Base-by-base conservation (phyloP, 78 protist species). In the Corallochytrium limacisporum region DNA sequence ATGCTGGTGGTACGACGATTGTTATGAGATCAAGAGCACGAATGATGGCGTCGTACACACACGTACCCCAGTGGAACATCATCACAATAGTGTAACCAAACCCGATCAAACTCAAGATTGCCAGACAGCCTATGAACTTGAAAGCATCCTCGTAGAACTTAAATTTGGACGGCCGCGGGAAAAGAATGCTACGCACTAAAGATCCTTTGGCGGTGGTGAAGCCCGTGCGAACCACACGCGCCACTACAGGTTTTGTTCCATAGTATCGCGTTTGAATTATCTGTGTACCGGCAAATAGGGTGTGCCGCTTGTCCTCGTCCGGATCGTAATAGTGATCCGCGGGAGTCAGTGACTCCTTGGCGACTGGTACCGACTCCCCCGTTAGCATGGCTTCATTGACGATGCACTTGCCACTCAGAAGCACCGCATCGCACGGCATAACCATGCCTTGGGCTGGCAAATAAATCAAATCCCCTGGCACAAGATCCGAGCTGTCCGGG, bases 371-470 rank as follows among this genome's bases (percentile, higher is more conserved):
- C 0, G 91, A 77, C 67, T 92, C 99, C 36, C 98, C 98, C 4
- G 99, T 97, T 49, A 97, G 89, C 79, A 91, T 78, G 18, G 98
- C 83, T 75, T 97, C 99, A 74, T 94, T 87, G n/a, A 84, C 90
- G 5, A 93, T 84, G 36, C 75, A 72, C 33, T 65, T 70, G 54
- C 99, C 99, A 28, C n/a, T 44, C n/a, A 96, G 74, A 3, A 94
- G 69, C 2, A 96, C 65, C 26, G 65, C 20, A 56, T 96, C 99
- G 33, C 81, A 69, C 9, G 95, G 97, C 35, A 78, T 28, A 8
- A n/a, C 16, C 22, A 31, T 10, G 18, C 12, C 48, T 0, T 38
- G 47, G 28, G 4, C 31, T 0, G 35, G 20, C 0, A 79, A 4
- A 16, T 26, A 49, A 13, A 79, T 12, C n/a, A 79, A 16, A 31